Percentiles rank a stretch among this genome's conserved stretches.
Evolutionary conservation across 2,329 filamentous ascomycete genomes (phyloP).

Genomic region (Rosellinia necatrix): DNA sequence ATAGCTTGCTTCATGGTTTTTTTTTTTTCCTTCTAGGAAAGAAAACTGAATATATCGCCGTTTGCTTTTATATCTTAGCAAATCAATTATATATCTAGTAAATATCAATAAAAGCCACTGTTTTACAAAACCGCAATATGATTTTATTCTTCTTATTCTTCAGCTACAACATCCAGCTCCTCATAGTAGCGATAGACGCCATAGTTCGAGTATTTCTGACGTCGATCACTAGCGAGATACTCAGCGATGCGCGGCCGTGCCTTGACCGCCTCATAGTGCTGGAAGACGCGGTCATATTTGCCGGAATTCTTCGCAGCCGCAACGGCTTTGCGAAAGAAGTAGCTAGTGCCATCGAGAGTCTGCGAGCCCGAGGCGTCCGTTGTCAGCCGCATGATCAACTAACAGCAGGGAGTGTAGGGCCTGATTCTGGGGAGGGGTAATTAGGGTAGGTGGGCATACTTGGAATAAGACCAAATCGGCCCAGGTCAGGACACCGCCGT

Average conservation of each 20-base stretch:
- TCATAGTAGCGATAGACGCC: constrained; percentile 74
- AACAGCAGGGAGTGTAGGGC: not conserved
- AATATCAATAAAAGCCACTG: not conserved
- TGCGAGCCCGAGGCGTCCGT: constrained; percentile 29
- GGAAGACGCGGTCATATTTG: constrained; percentile 64
- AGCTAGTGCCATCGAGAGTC: constrained; percentile 60
- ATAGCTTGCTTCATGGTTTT: too few species aligned
- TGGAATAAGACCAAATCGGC: constrained; percentile 76
- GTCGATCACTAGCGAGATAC: constrained; percentile 68
- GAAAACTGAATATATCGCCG: not conserved
- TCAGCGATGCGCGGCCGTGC: constrained; percentile 64
- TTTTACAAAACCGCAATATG: not conserved
- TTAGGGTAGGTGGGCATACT: constrained; percentile 43
- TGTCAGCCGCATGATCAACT: not conserved
- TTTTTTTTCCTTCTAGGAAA: too few species aligned
- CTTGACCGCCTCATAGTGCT: constrained; percentile 64
- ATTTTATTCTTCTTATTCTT: not conserved
- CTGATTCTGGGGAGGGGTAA: not conserved
- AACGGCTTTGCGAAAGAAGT: constrained; percentile 71
- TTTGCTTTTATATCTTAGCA: not conserved
- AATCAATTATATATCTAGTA: not conserved
- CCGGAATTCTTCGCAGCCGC: constrained; percentile 55
- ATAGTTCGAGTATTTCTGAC: constrained; percentile 59
- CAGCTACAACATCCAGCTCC: constrained; percentile 60
- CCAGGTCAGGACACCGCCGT: constrained; percentile 65